Percentiles rank a stretch among this genome's conserved stretches.
phyloP scores from a whole-genome alignment of 129 eudicot genomes.

The Silybum marianum region DNA sequence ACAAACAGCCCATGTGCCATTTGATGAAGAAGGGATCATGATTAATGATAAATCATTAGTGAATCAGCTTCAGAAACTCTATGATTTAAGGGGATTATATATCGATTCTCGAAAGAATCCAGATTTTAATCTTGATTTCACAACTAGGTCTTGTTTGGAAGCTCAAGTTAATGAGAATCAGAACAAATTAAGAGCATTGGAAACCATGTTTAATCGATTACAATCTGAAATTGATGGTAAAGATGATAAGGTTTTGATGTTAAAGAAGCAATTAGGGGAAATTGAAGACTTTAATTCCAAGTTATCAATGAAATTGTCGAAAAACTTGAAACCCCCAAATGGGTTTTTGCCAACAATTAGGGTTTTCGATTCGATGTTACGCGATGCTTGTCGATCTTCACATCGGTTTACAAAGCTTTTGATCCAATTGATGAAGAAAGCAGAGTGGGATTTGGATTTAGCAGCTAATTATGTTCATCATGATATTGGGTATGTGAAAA shows the following conservation, averaged over 20 bases:
- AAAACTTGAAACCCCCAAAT: conserved; percentile 39
- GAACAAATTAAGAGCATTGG: conserved; percentile 76
- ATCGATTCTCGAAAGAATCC: conserved; percentile 51
- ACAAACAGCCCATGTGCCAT: conserved; percentile 86
- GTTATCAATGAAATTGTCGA: conserved; percentile 44
- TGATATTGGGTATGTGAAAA: conserved; percentile 53
- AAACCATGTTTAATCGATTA: conserved; percentile 73
- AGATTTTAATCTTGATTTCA: conserved; percentile 40
- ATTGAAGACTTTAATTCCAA: conserved; percentile 43
- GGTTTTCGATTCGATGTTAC: conserved; percentile 82
- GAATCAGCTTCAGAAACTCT: conserved; percentile 63
- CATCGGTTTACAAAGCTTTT: conserved; percentile 60
- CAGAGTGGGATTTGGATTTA: conserved; percentile 85
- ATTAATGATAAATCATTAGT: conserved; percentile 71
- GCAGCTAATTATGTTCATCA: conserved; percentile 74
- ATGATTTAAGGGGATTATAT: conserved; percentile 66
- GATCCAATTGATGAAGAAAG: conserved; percentile 78
- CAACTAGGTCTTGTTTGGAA: conserved; percentile 69
- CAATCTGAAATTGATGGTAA: conserved; percentile 80
- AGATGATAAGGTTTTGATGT: conserved; percentile 57
- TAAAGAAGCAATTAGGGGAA: conserved; percentile 55
- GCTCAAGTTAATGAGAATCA: conserved; percentile 97
- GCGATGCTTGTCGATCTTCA: conserved; percentile 52
- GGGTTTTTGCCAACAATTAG: conserved; percentile 68
- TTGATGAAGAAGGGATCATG: conserved; percentile 57